phyloP scores from a whole-genome alignment of 441 rosid genomes.

The Adansonia rubrostipa region DNA sequence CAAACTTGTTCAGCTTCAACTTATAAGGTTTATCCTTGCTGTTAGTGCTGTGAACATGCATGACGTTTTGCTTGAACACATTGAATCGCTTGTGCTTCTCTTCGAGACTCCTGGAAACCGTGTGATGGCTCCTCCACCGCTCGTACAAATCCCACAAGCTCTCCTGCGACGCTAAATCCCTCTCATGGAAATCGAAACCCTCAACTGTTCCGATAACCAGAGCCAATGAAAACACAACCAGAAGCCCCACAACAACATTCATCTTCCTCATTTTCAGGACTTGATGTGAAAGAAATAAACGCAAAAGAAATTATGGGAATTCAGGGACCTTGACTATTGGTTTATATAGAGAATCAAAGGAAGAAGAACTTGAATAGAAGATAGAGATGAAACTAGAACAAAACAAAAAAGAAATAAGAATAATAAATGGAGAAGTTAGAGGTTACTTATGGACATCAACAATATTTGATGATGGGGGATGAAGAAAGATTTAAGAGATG shows the following conservation, averaged over 20 bases:
- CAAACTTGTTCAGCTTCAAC: conserved; percentile 83
- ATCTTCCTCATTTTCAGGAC: background rate
- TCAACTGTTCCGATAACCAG: conserved; percentile 44
- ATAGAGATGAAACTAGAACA: conserved; percentile 11
- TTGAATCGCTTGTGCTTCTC: conserved; percentile 70
- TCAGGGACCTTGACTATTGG: conserved; percentile 9
- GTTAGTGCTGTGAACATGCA: conserved; percentile 77
- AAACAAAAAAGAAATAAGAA: conserved; percentile 21
- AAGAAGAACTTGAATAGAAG: background rate
- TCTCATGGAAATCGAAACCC: conserved; percentile 70
- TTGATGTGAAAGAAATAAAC: background rate
- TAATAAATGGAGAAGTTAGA: conserved; percentile 50
- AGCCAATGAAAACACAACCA: conserved; percentile 36
- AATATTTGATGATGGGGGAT: conserved; percentile 21
- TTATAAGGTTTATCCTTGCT: conserved; percentile 75
- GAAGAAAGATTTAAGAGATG: conserved; percentile 23
- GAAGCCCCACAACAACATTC: background rate
- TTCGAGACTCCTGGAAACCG: conserved; percentile 60
- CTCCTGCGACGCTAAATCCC: conserved; percentile 67
- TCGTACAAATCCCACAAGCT: conserved; percentile 70
- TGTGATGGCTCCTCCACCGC: conserved; percentile 87
- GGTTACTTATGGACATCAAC: conserved; percentile 60
- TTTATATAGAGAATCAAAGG: conserved; percentile 42
- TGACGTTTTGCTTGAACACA: conserved; percentile 76
- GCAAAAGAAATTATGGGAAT: conserved; percentile 12